These are phyloP conservation scores for Trichomonascus vanleenenianus DNA, from an alignment of 805 yeast species.

Conservation along the genomic window DNA sequence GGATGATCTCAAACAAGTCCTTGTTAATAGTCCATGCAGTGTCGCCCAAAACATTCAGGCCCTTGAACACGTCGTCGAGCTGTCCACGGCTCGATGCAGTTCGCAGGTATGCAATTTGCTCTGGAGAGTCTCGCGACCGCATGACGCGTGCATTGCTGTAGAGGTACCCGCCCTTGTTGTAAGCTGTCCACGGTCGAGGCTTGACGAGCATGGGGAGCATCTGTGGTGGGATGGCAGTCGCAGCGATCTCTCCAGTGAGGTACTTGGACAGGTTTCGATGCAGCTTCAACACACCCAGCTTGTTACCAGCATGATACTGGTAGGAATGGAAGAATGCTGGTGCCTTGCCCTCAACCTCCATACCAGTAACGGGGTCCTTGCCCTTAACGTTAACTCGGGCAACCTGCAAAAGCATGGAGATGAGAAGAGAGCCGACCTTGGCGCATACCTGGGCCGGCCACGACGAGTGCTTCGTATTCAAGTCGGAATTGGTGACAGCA, in stretches of 20 bases:
- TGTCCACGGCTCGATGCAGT: conserved; percentile 71
- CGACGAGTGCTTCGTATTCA: conserved; percentile 25
- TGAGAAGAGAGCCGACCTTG: conserved; percentile 72
- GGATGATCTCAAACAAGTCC: conserved; percentile 56
- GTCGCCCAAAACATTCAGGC: conserved; percentile 75
- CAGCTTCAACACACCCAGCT: conserved; percentile 70
- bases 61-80: conserved; percentile 62
- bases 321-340: conserved; percentile 90
- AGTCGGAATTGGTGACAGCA: conserved; percentile 25
- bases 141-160: conserved; percentile 57
- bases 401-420: conserved; percentile 67
- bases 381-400: conserved; percentile 79
- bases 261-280: conserved; percentile 62
- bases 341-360: conserved; percentile 58
- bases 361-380: conserved; percentile 69
- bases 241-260: conserved; percentile 58
- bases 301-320: conserved; percentile 70
- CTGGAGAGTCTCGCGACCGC: conserved; percentile 78
- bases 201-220: conserved; percentile 83
- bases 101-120: conserved; percentile 78
- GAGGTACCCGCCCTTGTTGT: conserved; percentile 79
- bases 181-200: conserved; percentile 83
- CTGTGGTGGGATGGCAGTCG: conserved; percentile 71
- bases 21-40: conserved; percentile 92
- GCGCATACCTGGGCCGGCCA: conserved; percentile 58